These are phyloP conservation scores for Nidularia pulvinata DNA, from an alignment of 768 basidiomycete genomes.

Conservation along the genomic window DNA sequence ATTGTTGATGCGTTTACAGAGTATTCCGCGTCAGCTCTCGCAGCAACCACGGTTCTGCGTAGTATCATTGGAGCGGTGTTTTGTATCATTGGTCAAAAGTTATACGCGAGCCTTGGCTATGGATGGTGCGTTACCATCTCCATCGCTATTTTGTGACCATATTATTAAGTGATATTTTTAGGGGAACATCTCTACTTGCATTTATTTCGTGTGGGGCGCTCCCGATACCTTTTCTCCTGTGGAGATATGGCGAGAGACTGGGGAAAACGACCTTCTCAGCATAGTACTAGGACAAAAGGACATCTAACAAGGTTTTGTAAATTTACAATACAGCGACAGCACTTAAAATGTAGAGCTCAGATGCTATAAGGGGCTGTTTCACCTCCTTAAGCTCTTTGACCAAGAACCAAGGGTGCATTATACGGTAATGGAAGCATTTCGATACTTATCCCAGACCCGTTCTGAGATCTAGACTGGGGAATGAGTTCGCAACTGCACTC, in stretches of 20 bases:
- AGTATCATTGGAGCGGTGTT: not conserved
- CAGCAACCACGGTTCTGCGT: not conserved
- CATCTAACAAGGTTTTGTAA: no score
- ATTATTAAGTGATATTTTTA: not conserved
- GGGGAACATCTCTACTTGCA: not conserved
- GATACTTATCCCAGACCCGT: no score
- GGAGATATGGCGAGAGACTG: not conserved
- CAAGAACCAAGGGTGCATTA: no score
- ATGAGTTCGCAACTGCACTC: no score
- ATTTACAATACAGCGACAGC: no score
- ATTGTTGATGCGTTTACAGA: not conserved
- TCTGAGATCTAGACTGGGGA: no score
- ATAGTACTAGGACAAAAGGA: not conserved
- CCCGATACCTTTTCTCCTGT: not conserved
- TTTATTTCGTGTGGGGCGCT: not conserved
- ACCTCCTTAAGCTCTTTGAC: no score
- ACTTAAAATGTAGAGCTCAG: no score
- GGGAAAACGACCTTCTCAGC: not conserved
- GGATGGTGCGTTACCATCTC: not conserved
- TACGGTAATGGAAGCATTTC: no score
- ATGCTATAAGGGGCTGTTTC: no score
- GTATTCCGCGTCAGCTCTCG: not conserved
- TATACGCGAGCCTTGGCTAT: not conserved
- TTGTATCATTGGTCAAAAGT: not conserved
- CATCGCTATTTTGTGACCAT: not conserved